Conservation (phyloP, 2,329 filamentous ascomycete genomes). For the Cladophialophora bantiana region DNA sequence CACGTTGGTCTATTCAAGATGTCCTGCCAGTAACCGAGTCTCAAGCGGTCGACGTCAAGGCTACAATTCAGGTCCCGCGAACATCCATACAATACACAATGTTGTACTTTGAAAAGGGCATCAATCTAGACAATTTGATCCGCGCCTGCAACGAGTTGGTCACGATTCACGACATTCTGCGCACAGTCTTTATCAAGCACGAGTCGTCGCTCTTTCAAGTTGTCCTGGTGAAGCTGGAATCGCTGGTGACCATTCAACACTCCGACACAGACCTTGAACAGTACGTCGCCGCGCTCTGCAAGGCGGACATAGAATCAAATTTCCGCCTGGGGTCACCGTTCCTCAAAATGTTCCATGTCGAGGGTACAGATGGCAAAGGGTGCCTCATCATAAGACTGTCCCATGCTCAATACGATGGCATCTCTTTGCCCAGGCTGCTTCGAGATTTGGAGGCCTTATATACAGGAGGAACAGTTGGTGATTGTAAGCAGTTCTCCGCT, state of each 20-base stretch:
- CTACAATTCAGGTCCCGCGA: conserved; percentile 64
- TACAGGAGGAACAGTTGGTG: conserved; percentile 47
- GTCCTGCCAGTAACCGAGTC: conserved; percentile 66
- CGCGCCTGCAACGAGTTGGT: conserved; percentile 59
- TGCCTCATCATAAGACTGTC: conserved; percentile 67
- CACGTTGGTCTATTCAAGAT: conserved; percentile 61
- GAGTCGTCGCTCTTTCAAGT: conserved; percentile 62
- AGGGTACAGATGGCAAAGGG: conserved; percentile 54
- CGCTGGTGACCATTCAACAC: conserved; percentile 61
- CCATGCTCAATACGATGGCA: conserved; percentile 74
- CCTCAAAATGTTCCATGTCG: conserved; percentile 60
- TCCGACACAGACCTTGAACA: conserved; percentile 55
- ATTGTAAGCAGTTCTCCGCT: conserved; percentile 54
- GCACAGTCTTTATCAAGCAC: conserved; percentile 68
- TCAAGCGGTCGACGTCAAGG: conserved; percentile 66
- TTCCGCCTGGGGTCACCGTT: conserved; percentile 68
- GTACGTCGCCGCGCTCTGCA: conserved; percentile 63
- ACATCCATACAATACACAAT: conserved; percentile 70
- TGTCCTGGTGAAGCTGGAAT: conserved; percentile 62
- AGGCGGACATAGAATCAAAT: conserved; percentile 62
- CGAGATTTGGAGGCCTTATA: conserved; percentile 66
- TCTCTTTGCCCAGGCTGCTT: conserved; percentile 69
- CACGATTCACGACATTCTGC: conserved; percentile 67
- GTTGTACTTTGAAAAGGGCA: conserved; percentile 63
- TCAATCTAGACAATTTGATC: conserved; percentile 60